Evolutionary conservation across 352 stramenopile species (phyloP).

Genomic region (Phytophthora aleatoria): DNA sequence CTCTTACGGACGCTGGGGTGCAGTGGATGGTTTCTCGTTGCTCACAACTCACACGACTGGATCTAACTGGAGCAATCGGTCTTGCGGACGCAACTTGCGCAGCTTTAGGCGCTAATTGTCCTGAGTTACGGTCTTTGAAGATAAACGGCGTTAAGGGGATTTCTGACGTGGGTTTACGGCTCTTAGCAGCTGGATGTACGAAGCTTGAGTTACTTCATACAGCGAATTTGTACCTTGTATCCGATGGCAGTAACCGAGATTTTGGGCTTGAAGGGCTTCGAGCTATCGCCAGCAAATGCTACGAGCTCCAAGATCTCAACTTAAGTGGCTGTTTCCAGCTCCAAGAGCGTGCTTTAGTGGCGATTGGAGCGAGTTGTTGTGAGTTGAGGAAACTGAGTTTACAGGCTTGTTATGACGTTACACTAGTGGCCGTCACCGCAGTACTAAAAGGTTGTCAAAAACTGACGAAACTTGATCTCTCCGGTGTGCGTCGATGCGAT

Average conservation of each 20-base stretch:
- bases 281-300: conserved; percentile 70
- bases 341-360: conserved; percentile 75
- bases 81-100: conserved; percentile 84
- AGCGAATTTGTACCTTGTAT: conserved; percentile 89
- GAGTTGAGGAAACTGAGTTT: conserved; percentile 75
- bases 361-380: conserved; percentile 63
- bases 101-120: conserved; percentile 46
- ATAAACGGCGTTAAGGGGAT: conserved; percentile 77
- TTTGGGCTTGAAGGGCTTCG: conserved; percentile 93
- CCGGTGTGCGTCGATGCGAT: conserved; percentile 56
- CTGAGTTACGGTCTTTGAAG: conserved; percentile 38
- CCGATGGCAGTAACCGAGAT: conserved; percentile 91
- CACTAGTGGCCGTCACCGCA: conserved; percentile 58
- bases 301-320: conserved; percentile 58
- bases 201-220: conserved; percentile 76
- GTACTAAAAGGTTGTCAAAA: conserved; percentile 63
- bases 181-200: conserved; percentile 84
- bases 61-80: conserved; percentile 82
- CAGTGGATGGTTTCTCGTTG: conserved; percentile 88
- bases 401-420: conserved; percentile 84
- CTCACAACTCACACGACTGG: conserved; percentile 70
- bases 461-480: conserved; percentile 59
- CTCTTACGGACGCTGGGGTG: conserved; percentile 91
- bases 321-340: conserved; percentile 85
- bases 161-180: conserved; percentile 83